A percentile compares a stretch with the other conserved stretches of the same genome.
These are phyloP conservation scores for Epichloe sylvatica DNA, from an alignment of 2,329 filamentous ascomycete species.

Conservation along the genomic window DNA sequence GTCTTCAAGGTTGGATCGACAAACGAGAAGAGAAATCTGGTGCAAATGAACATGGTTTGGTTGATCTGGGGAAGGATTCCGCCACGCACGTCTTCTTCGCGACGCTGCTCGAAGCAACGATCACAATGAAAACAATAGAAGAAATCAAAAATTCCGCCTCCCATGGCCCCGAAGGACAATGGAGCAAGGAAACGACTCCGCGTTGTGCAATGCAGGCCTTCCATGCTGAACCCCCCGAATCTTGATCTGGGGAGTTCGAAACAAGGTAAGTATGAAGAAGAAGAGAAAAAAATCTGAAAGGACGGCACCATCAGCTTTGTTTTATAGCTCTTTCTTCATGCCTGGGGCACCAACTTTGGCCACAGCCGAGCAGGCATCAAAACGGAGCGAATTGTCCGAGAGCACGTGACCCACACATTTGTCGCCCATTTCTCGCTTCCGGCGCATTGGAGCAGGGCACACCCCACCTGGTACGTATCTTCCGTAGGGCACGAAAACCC, in stretches of 20 bases:
- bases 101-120: constrained; percentile 22
- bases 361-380: constrained; percentile 3
- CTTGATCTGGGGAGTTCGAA: constrained; percentile 31
- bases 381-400: constrained; percentile 9
- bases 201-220: constrained; percentile 43
- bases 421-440: constrained; percentile 6
- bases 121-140: constrained; percentile 30
- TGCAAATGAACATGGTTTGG: too few species aligned
- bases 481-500: constrained; percentile 29
- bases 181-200: constrained; percentile 33
- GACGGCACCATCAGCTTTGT: neutral
- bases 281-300: constrained; percentile 13
- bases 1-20: neutral
- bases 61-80: neutral
- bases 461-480: constrained; percentile 21
- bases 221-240: constrained; percentile 28
- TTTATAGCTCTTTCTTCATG: constrained; percentile 22
- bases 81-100: constrained; percentile 26
- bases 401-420: constrained; percentile 13
- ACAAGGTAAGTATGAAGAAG: constrained; percentile 43
- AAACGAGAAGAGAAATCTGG: rapidly evolving
- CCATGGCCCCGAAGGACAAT: constrained; percentile 43
- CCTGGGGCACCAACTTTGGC: constrained; percentile 10
- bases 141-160: constrained; percentile 41
- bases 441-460: constrained; percentile 7